These are phyloP conservation scores for Yamadazyma scolyti DNA, from an alignment of 805 yeast species.

Conservation along the genomic window DNA sequence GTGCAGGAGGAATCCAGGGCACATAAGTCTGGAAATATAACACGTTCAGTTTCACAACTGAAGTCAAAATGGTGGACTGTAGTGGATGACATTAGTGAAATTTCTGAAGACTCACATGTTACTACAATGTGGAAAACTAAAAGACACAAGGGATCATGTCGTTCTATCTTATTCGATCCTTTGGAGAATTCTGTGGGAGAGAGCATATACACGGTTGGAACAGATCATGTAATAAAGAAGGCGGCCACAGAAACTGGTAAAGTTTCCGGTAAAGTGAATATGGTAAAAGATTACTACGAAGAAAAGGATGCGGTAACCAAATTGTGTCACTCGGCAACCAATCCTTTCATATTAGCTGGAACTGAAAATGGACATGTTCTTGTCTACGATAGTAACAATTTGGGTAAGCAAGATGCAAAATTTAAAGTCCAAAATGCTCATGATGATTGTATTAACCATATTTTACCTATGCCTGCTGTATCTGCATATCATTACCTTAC, in stretches of 20 bases:
- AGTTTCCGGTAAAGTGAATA: slow-evolving; percentile 54
- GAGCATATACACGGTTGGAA: slow-evolving; percentile 65
- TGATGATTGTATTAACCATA: slow-evolving; percentile 73
- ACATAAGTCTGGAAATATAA: slow-evolving; percentile 18
- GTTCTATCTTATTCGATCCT: slow-evolving; percentile 66
- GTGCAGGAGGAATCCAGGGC: slow-evolving; percentile 20
- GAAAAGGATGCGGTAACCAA: slow-evolving; percentile 37
- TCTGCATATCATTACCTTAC: slow-evolving; percentile 79
- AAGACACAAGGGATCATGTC: slow-evolving; percentile 85
- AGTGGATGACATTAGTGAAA: slow-evolving; percentile 22
- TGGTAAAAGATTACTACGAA: slow-evolving; percentile 16
- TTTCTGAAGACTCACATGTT: slow-evolving; percentile 22
- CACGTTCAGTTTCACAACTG: slow-evolving; percentile 28
- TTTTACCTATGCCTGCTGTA: slow-evolving; percentile 63
- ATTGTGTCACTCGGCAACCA: slow-evolving; percentile 42
- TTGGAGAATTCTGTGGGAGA: slow-evolving; percentile 44
- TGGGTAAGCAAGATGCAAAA: slow-evolving; percentile 37
- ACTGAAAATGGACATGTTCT: slow-evolving; percentile 67
- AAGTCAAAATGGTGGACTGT: slow-evolving; percentile 47
- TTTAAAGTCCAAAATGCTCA: slow-evolving; percentile 56
- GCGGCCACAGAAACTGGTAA: slow-evolving; percentile 72
- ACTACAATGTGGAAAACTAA: slow-evolving; percentile 73
- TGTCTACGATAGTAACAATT: slow-evolving; percentile 57
- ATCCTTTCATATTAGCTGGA: slow-evolving; percentile 53
- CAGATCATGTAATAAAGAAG: slow-evolving; percentile 74